Conservation (phyloP, 78 protist genomes). For the Planoprotostelium fungivorum region DNA sequence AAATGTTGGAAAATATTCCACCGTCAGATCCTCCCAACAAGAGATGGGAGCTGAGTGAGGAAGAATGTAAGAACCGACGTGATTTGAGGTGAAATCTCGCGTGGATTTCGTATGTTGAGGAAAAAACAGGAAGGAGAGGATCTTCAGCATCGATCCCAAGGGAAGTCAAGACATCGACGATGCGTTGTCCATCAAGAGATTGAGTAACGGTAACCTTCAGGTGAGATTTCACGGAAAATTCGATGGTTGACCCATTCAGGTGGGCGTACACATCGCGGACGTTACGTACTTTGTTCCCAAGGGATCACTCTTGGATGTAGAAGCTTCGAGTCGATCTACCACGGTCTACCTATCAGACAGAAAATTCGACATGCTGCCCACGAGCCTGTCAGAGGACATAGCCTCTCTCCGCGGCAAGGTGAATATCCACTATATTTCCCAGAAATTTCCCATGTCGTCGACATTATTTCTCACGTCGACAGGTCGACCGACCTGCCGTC, state of each 20-base stretch:
- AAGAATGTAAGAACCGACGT: background rate
- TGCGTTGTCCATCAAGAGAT: constrained; percentile 74
- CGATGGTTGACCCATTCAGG: constrained; percentile 15
- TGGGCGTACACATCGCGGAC: constrained; percentile 93
- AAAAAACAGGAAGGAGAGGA: background rate
- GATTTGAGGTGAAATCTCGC: background rate
- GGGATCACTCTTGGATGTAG: constrained; percentile 71
- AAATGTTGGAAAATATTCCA: background rate
- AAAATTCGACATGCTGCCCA: constrained; percentile 81
- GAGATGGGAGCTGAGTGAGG: background rate
- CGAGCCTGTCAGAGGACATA: constrained; percentile 50
- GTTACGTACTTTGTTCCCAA: constrained; percentile 77
- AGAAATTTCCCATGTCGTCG: background rate
- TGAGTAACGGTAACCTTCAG: constrained; percentile 35
- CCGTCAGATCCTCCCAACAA: background rate
- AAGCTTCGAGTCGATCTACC: constrained; percentile 68
- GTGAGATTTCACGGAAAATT: constrained; percentile 52
- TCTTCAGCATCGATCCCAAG: constrained; percentile 71
- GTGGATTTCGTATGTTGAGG: too few relatives aligned
- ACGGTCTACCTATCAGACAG: constrained; percentile 75
- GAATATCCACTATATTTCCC: constrained; percentile 17
- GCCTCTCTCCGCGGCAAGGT: constrained; percentile 60
- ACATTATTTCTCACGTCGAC: background rate
- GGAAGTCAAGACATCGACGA: constrained; percentile 98
- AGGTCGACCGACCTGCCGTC: constrained; percentile 41